Base-by-base conservation (phyloP, 768 basidiomycete species). In the Xerocomellus intermedius region DNA sequence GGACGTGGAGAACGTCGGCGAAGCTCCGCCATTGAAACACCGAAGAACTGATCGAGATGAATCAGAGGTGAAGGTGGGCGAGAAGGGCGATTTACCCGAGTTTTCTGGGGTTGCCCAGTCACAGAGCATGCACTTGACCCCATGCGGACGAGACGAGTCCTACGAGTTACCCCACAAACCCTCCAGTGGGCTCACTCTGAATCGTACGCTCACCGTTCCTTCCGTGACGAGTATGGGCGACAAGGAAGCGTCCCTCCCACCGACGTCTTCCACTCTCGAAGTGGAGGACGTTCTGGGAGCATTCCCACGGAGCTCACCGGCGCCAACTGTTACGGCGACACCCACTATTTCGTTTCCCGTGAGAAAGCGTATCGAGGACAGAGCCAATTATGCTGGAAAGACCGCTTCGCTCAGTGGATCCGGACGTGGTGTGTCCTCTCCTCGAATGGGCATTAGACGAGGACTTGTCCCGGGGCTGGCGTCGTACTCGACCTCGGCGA, bases 331-430 rank as follows among this genome's bases (percentile, higher is more conserved):
- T 37, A 53, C 13, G 1, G 36, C 33, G n/a, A 30, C 56, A 22
- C 16, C 58, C 3, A 60, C 64, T 4, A 57, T 66, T 30, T 39
- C 62, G 5, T 69, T 69, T 35, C 60, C 67, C 1, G 55, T 66
- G 24, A 59, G 48, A 50, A 68, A 66, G 32, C 51, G 41, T 22
- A 10, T 52, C 7, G 48, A 54, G 4, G 36, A 52, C 3, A 44
- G 44, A 19, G 21, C 26, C 4, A 19, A 35, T 19, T 8, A 4
- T 8, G 8, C n/a, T 39, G 42, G 36, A 8, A 66, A 66, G 45
- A 42, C 30, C 4, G 13, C 10, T 21, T 49, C 55, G n/a, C 21
- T 49, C 35, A 28, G 28, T 16, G 28, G 17, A 13, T n/a, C 28
- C 13, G n/a, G 53, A 52, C 6, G 26, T 22, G 44, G n/a, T 3